These are phyloP conservation scores for Blastomyces percursus DNA, from an alignment of 2,329 filamentous ascomycete genomes.

Conservation along the genomic window DNA sequence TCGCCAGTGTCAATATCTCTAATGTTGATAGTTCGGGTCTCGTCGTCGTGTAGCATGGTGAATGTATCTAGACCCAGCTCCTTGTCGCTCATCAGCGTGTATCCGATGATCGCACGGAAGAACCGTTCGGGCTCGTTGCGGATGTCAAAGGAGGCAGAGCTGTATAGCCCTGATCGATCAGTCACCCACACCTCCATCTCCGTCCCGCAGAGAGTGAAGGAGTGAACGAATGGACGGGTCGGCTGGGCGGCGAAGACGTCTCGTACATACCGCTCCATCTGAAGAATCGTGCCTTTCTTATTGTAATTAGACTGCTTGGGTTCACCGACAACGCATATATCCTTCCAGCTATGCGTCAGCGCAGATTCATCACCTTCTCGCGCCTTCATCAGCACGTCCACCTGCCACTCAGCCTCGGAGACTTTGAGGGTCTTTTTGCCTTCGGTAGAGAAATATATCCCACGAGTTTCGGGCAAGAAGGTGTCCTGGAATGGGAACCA, in stretches of 20 bases:
- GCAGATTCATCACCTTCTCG: neutral
- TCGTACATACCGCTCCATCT: conserved; percentile 13
- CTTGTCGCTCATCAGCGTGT: conserved; percentile 21
- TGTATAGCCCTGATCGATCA: conserved; percentile 12
- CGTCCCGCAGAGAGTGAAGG: conserved; percentile 18
- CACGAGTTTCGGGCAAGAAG: conserved; percentile 10
- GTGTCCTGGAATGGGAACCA: conserved; percentile 14
- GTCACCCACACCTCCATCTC: conserved; percentile 21
- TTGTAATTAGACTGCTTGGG: conserved; percentile 10
- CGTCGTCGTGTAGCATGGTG: neutral
- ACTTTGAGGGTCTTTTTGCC: conserved; percentile 8
- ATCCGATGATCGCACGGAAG: conserved; percentile 19
- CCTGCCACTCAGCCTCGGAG: conserved; percentile 12
- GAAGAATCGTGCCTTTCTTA: conserved; percentile 13
- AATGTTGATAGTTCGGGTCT: neutral
- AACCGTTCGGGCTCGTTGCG: conserved; percentile 21
- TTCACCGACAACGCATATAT: conserved; percentile 16
- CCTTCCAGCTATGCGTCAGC: conserved; percentile 13
- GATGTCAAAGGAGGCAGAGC: conserved; percentile 18
- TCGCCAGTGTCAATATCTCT: neutral
- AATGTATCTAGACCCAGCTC: conserved; percentile 25
- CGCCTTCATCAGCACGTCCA: conserved; percentile 15
- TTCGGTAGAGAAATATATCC: conserved; percentile 11
- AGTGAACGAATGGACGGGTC: conserved; percentile 21
- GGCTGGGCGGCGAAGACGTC: conserved; percentile 18